Conservation (phyloP, 2,329 filamentous ascomycete genomes). For the Claviceps arundinis region DNA sequence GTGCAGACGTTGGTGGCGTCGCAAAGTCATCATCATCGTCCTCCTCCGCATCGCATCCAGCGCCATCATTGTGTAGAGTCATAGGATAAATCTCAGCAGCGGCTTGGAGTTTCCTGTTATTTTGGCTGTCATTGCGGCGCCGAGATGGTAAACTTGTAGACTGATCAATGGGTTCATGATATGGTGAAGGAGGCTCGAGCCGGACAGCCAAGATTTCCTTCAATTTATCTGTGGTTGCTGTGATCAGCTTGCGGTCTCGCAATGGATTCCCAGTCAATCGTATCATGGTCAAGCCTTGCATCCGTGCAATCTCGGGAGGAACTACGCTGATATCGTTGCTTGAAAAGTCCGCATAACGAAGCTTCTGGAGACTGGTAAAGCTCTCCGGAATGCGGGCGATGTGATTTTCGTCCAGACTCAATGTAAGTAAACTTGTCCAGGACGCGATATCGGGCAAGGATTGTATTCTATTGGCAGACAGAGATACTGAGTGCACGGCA, state of each 20-base stretch:
- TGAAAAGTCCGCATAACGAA: constrained; percentile 71
- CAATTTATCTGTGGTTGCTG: constrained; percentile 66
- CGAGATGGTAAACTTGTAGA: constrained; percentile 11
- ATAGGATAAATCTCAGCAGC: background rate
- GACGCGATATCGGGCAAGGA: constrained; percentile 58
- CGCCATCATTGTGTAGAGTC: constrained; percentile 27
- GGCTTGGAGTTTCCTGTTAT: constrained; percentile 9
- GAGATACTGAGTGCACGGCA: constrained; percentile 55
- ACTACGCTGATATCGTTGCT: constrained; percentile 70
- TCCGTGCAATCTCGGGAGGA: constrained; percentile 62
- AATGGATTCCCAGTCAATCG: constrained; percentile 81
- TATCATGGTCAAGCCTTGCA: constrained; percentile 65
- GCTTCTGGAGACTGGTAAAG: constrained; percentile 50
- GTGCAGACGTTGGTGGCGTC: constrained; percentile 42
- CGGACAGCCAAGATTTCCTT: constrained; percentile 59
- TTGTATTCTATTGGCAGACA: constrained; percentile 72
- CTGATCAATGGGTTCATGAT: constrained; percentile 18
- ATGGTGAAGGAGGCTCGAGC: constrained; percentile 42
- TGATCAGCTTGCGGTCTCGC: constrained; percentile 73
- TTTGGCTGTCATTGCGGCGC: constrained; percentile 18
- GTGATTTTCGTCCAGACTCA: constrained; percentile 72
- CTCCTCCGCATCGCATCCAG: constrained; percentile 35
- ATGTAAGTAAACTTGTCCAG: constrained; percentile 59
- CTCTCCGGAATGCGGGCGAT: constrained; percentile 64
- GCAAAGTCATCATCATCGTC: constrained; percentile 42